phyloP scores from a whole-genome alignment of 129 eudicot species.

The Mikania micrantha region DNA sequence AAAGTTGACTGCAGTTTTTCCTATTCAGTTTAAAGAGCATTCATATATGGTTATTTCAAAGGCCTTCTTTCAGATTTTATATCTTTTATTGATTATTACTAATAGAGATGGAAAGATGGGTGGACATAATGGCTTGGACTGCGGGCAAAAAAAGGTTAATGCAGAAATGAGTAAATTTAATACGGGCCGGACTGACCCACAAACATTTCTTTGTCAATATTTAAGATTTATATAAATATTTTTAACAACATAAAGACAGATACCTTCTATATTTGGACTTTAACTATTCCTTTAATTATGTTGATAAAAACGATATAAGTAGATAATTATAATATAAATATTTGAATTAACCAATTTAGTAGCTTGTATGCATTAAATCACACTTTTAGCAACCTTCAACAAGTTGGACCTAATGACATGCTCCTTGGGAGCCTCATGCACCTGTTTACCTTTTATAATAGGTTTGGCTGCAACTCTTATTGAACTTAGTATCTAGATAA shows the following conservation, averaged over 20 bases:
- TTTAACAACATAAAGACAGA: background rate
- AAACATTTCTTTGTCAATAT: background rate
- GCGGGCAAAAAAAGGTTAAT: too few species aligned
- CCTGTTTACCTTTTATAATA: too few species aligned
- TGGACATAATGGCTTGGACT: background rate
- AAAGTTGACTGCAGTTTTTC: conserved; percentile 68
- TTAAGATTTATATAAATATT: background rate
- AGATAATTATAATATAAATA: background rate
- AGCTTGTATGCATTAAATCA: too few species aligned
- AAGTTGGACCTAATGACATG: background rate
- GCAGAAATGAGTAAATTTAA: background rate
- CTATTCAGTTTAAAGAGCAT: conserved; percentile 77
- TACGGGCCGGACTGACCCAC: background rate
- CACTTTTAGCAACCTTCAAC: too few species aligned
- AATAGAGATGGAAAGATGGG: background rate
- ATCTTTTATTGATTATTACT: background rate
- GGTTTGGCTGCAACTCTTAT: too few species aligned
- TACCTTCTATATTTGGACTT: background rate
- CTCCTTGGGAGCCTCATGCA: too few species aligned
- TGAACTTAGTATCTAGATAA: too few species aligned
- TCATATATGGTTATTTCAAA: conserved; percentile 83
- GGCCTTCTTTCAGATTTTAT: conserved; percentile 81
- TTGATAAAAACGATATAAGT: background rate
- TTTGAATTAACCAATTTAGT: background rate
- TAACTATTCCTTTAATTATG: too few species aligned